A percentile compares a stretch with the other conserved stretches of the same genome.
phyloP scores from a whole-genome alignment of 2,329 filamentous ascomycete species.

The Colletotrichum tofieldiae region DNA sequence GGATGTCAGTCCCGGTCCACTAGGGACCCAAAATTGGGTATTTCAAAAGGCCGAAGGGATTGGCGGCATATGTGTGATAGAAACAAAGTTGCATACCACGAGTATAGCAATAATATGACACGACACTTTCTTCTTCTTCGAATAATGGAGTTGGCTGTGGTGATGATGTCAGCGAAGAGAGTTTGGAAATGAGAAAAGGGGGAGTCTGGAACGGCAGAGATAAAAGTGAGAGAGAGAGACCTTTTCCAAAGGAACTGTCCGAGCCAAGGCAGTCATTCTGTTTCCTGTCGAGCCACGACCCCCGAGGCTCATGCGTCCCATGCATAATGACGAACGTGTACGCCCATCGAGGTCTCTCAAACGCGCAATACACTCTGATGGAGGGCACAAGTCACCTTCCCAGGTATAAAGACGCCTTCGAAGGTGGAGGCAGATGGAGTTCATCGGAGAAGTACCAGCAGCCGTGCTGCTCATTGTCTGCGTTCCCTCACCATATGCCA shows the following conservation, averaged over 20 bases:
- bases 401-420: neutral
- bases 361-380: neutral
- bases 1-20: neutral
- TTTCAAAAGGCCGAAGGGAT: no score
- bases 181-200: neutral
- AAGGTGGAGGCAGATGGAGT: no score
- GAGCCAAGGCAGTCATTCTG: neutral
- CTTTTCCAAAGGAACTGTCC: neutral
- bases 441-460: neutral
- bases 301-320: neutral
- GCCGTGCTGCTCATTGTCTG: neutral
- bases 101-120: neutral
- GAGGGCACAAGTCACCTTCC: neutral
- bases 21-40: no score
- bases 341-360: neutral
- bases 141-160: neutral
- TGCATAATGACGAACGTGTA: neutral
- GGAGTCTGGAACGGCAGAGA: neutral
- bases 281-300: neutral
- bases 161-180: neutral
- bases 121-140: neutral
- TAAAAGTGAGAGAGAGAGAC: neutral
- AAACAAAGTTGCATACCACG: no score
- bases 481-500: no score
- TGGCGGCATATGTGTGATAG: neutral